Evolutionary conservation across 2,329 filamentous ascomycete species (phyloP).

Genomic region (Neonectria punicea): DNA sequence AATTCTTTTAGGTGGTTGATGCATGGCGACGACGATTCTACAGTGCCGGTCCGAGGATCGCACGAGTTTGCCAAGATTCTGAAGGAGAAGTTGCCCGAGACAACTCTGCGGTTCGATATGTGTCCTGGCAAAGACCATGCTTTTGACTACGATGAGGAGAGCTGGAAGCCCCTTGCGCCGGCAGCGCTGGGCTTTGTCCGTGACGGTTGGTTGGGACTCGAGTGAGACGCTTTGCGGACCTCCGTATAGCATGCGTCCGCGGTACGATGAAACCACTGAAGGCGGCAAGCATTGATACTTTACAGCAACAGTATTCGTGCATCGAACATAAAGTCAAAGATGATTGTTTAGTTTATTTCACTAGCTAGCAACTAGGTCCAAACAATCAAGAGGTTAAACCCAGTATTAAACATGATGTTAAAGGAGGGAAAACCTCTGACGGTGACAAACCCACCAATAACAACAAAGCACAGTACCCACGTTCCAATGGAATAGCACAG

Average conservation of each 20-base stretch:
- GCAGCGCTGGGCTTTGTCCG: conserved; percentile 32
- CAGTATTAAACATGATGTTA: neutral
- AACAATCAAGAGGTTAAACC: neutral
- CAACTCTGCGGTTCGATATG: conserved; percentile 27
- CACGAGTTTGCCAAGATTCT: conserved; percentile 24
- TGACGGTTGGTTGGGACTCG: conserved; percentile 28
- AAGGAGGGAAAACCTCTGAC: neutral
- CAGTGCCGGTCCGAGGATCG: conserved; percentile 17
- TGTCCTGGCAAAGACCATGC: conserved; percentile 35
- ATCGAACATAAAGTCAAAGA: neutral
- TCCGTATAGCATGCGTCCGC: neutral
- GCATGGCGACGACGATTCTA: conserved; percentile 34
- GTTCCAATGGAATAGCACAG: neutral
- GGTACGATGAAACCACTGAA: neutral
- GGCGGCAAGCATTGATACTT: neutral
- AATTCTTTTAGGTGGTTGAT: conserved; percentile 31
- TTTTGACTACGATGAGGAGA: conserved; percentile 33
- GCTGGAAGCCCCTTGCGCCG: conserved; percentile 26
- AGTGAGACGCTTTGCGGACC: neutral
- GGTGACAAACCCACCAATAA: neutral
- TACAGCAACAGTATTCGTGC: neutral
- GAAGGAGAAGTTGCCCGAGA: conserved; percentile 14
- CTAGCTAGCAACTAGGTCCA: neutral
- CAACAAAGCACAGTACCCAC: neutral
- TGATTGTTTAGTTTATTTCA: neutral